phyloP scores from a whole-genome alignment of 2,329 filamentous ascomycete genomes.

The Neoscytalidium dimidiatum region DNA sequence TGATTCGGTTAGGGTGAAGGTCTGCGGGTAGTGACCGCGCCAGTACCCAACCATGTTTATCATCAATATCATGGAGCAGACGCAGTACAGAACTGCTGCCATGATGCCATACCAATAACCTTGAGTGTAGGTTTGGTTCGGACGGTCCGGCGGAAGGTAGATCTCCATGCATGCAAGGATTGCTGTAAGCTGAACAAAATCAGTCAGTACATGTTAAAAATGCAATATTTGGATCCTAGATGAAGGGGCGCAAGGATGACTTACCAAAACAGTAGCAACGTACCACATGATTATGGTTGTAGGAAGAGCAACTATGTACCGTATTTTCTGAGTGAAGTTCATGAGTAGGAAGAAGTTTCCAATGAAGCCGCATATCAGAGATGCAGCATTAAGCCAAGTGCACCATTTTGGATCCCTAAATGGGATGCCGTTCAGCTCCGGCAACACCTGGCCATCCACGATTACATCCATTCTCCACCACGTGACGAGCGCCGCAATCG shows the following conservation, averaged over 20 bases:
- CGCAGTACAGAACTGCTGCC: constrained; percentile 75
- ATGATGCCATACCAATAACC: constrained; percentile 87
- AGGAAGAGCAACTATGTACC: constrained; percentile 80
- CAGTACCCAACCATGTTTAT: constrained; percentile 79
- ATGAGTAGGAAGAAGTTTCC: constrained; percentile 82
- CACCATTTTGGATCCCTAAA: constrained; percentile 73
- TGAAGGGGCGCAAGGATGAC: constrained; percentile 28
- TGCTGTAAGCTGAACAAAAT: constrained; percentile 57
- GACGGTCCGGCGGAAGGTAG: constrained; percentile 54
- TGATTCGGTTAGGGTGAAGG: constrained; percentile 75
- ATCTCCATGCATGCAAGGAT: constrained; percentile 67
- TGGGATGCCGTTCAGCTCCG: constrained; percentile 58
- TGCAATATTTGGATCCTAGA: background rate
- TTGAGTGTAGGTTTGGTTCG: constrained; percentile 67
- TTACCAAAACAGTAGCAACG: constrained; percentile 59
- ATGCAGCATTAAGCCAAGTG: constrained; percentile 73
- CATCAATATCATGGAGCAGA: constrained; percentile 74
- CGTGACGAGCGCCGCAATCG: constrained; percentile 80
- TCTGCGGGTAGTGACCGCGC: constrained; percentile 72
- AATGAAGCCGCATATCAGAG: constrained; percentile 72
- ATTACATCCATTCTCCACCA: constrained; percentile 69
- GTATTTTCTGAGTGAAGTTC: constrained; percentile 80
- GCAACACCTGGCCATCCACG: constrained; percentile 47
- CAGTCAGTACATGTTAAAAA: background rate
- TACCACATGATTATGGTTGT: constrained; percentile 82